Evolutionary conservation across 2,329 filamentous ascomycete genomes (phyloP), one percentile per base, ranked within the genome.

Genomic region (Trichoderma sp.): DNA sequence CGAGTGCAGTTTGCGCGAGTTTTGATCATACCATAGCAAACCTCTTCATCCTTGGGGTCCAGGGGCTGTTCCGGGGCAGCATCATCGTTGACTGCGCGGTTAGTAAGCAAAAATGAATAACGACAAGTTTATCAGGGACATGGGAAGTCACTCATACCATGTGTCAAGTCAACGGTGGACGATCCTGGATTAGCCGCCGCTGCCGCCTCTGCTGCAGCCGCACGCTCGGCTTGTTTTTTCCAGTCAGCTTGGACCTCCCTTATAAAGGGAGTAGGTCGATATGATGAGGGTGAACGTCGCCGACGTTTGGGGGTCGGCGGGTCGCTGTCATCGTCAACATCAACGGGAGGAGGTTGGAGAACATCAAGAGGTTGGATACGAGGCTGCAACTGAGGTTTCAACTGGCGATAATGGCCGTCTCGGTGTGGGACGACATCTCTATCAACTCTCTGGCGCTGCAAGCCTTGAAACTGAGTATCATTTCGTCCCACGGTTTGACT

Each of bases 21-120:
- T 70, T 93, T 90, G 24, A 97, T 82, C 82, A 92, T 92, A 56
- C 94, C 94, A 77, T 93, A 94, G 81, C 93, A 97, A 4, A 97
- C 91, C 77, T 93, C 90, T 78, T 93, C 89, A 24, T 90, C 86
- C 61, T 85, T 87, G 34, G 89, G 85, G 71, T 92, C 87, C 4
- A 89, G 77, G 28, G 30, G 32, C n/a, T 30, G 9, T 11, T 92
- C 21, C 9, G 64, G 34, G 6, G 28, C 15, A 39, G 51, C 88
- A 30, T 90, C 88, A 57, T 92, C 90, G 74, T 77, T 77, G 34
- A 77, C 77, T 79, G 34, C 73, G 85, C 82, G 47, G 24, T 28
- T 43, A 24, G 62, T 73, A 14, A 73, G 63, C 32, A 57, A 63
- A 15, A n/a, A 28, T 6, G 18, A 21, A 61, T 7, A 58, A 28